Percentiles rank a stretch among this genome's conserved stretches.
These are phyloP conservation scores for Cystobasidium ongulense DNA, from an alignment of 768 basidiomycete genomes.

Conservation along the genomic window DNA sequence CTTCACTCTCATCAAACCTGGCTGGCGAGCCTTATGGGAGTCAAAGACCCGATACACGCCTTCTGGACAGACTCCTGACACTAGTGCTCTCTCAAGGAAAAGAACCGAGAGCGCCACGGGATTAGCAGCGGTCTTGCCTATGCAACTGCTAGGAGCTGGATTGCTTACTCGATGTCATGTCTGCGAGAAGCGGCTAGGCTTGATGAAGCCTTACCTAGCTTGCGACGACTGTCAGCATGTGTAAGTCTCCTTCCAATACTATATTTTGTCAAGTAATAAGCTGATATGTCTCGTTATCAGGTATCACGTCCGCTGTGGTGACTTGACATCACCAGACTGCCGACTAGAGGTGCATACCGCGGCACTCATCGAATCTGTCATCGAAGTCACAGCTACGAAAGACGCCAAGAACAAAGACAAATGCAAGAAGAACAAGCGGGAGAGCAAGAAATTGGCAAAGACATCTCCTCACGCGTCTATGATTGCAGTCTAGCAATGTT, in stretches of 20 bases:
- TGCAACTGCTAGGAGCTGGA: conserved; percentile 6
- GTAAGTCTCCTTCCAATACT: conserved; percentile 46
- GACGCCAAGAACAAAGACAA: conserved; percentile 15
- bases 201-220: conserved; percentile 67
- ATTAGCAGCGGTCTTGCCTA: not conserved
- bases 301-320: conserved; percentile 80
- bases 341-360: not conserved
- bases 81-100: not conserved
- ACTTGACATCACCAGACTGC: conserved; percentile 55
- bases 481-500: not conserved
- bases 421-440: conserved; percentile 13
- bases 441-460: conserved; percentile 2
- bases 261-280: conserved; percentile 16
- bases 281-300: conserved; percentile 46
- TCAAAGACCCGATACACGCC: conserved; percentile 22
- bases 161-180: conserved; percentile 63
- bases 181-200: conserved; percentile 70
- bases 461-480: not conserved
- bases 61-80: not conserved
- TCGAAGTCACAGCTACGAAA: not conserved
- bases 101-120: not conserved
- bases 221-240: conserved; percentile 82
- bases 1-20: conserved; percentile 77
- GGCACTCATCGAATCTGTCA: not conserved
- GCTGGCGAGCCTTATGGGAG: conserved; percentile 45